Evolutionary conservation across 768 basidiomycete genomes (phyloP).

Genomic region (Hericium erinaceus): DNA sequence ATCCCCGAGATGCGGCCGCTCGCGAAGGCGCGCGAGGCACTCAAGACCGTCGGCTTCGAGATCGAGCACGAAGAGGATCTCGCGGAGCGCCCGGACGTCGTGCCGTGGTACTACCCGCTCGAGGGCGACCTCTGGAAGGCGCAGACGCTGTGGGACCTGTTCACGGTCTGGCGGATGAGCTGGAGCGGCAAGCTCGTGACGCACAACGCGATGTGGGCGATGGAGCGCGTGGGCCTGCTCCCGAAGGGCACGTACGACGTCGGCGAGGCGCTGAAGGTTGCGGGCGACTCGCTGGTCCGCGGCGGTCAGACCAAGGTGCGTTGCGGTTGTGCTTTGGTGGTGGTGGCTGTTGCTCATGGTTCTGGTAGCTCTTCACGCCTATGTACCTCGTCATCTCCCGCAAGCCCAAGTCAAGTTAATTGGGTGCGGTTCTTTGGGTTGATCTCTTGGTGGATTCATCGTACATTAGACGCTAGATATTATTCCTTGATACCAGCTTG

Average conservation of each 20-base stretch:
- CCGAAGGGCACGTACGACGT: slow-evolving; percentile 93
- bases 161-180: slow-evolving; percentile 86
- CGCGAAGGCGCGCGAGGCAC: slow-evolving; percentile 57
- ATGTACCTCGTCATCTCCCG: slow-evolving; percentile 62
- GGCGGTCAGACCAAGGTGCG: slow-evolving; percentile 82
- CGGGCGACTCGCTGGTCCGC: slow-evolving; percentile 67
- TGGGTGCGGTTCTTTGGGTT: neutral
- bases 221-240: slow-evolving; percentile 72
- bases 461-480: neutral
- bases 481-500: neutral
- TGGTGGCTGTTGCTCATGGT: neutral
- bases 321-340: neutral
- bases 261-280: slow-evolving; percentile 79
- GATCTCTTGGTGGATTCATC: neutral
- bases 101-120: slow-evolving; percentile 95
- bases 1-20: slow-evolving; percentile 95
- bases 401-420: slow-evolving; percentile 3
- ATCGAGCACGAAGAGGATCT: slow-evolving; percentile 91
- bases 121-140: slow-evolving; percentile 90
- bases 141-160: slow-evolving; percentile 87
- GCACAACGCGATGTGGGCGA: slow-evolving; percentile 63
- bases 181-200: slow-evolving; percentile 78
- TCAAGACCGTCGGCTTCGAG: slow-evolving; percentile 77
- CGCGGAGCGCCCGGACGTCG: slow-evolving; percentile 66
- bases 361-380: slow-evolving; percentile 68